These are phyloP conservation scores for Colletotrichum tropicicola DNA, from an alignment of 2,329 filamentous ascomycete species.

Conservation along the genomic window DNA sequence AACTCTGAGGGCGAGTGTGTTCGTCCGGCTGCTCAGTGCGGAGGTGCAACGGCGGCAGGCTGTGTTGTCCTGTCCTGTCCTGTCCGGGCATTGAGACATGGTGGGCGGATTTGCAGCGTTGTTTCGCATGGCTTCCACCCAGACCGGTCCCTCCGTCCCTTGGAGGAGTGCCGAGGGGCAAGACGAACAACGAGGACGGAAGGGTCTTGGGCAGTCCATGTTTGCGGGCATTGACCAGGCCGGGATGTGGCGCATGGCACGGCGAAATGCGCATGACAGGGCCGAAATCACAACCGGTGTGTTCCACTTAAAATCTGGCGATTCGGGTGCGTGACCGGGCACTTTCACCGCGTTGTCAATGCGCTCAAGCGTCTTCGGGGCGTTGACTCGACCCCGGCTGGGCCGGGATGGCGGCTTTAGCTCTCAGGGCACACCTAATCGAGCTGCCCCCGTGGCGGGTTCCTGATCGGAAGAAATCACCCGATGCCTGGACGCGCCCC, in stretches of 20 bases:
- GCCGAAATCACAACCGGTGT: constrained; percentile 25
- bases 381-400: not conserved
- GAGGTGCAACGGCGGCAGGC: no score
- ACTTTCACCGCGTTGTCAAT: constrained; percentile 25
- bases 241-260: constrained; percentile 27
- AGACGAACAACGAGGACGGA: not conserved
- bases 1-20: not conserved
- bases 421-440: not conserved
- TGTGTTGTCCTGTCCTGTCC: no score
- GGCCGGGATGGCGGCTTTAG: constrained; percentile 7
- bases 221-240: constrained; percentile 25
- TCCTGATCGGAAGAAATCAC: constrained; percentile 1
- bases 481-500: not conserved
- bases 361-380: constrained; percentile 9
- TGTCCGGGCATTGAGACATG: no score
- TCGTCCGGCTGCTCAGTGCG: not conserved
- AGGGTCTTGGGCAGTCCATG: constrained; percentile 12
- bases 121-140: no score
- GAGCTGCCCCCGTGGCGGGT: not conserved
- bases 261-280: constrained; percentile 27
- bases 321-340: constrained; percentile 24
- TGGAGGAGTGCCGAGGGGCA: not conserved
- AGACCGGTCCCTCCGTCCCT: not conserved
- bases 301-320: constrained; percentile 15
- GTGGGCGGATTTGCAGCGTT: no score